A percentile compares a stretch with the other conserved stretches of the same genome.
Evolutionary conservation across 495 filamentous ascomycete species (phyloP).

Genomic region (Annulohypoxylon nitens): DNA sequence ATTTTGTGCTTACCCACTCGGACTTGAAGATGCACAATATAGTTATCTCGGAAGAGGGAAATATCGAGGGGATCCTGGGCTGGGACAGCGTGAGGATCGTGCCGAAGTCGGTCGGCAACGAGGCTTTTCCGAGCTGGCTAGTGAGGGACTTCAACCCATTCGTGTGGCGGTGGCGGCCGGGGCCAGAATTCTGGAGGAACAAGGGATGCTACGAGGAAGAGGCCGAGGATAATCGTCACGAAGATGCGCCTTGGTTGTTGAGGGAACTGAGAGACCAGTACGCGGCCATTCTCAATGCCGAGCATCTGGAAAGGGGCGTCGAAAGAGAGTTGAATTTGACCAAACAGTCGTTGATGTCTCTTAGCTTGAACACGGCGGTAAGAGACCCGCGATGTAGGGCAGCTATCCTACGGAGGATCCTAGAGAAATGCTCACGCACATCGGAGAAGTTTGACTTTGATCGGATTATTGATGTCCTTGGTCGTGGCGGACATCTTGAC

Average conservation of each 20-base stretch:
- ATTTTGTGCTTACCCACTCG: constrained; percentile 45
- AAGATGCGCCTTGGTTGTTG: constrained; percentile 46
- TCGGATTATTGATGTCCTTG: constrained; percentile 31
- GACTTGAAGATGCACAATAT: constrained; percentile 43
- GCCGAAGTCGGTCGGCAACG: constrained; percentile 41
- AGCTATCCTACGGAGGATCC: constrained; percentile 34
- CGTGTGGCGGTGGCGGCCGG: constrained; percentile 38
- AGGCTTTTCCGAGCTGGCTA: constrained; percentile 44
- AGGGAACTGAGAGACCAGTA: constrained; percentile 41
- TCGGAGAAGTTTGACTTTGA: constrained; percentile 42
- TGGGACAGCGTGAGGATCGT: constrained; percentile 38
- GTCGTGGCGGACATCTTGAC: constrained; percentile 26
- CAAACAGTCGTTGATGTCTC: constrained; percentile 45
- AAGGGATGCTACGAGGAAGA: background rate
- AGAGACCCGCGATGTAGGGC: constrained; percentile 43
- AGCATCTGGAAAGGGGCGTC: constrained; percentile 15
- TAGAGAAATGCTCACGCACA: constrained; percentile 44
- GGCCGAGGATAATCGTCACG: constrained; percentile 24
- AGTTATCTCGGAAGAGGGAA: constrained; percentile 39
- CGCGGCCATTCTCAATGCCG: constrained; percentile 9
- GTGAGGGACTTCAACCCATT: constrained; percentile 45
- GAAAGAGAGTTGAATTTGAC: constrained; percentile 29
- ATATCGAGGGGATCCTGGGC: constrained; percentile 42
- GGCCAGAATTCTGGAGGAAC: constrained; percentile 29
- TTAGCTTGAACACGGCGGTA: constrained; percentile 40